Percentiles rank a stretch among this genome's conserved stretches.
Conservation (phyloP, 371 early-diverging fungal genomes). For the Mortierella sp. region DNA sequence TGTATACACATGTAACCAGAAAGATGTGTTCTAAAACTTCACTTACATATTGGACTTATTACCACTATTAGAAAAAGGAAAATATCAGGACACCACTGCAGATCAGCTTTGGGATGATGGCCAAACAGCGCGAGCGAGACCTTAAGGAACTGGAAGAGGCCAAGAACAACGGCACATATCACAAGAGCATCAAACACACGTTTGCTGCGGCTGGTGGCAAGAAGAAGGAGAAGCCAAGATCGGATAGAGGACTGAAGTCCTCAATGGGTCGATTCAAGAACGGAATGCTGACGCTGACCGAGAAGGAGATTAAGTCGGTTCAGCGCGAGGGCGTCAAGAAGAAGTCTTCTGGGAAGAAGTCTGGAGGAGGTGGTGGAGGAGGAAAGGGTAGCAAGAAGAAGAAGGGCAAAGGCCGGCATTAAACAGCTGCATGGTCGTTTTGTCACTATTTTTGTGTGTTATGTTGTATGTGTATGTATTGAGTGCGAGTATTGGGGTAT, state of each 20-base stretch:
- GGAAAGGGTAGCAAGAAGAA: conserved; percentile 34
- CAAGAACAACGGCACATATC: conserved; percentile 55
- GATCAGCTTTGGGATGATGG: conserved; percentile 47
- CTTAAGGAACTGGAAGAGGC: conserved; percentile 49
- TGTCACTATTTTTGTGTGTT: too few species aligned
- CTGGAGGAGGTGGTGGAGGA: conserved; percentile 32
- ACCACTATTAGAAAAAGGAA: conserved; percentile 40
- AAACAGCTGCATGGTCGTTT: too few species aligned
- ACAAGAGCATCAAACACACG: conserved; percentile 52
- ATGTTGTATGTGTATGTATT: too few species aligned
- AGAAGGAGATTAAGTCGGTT: conserved; percentile 49
- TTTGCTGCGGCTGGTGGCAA: conserved; percentile 53
- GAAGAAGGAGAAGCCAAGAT: conserved; percentile 39
- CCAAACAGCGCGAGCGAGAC: conserved; percentile 51
- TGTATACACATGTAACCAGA: neutral
- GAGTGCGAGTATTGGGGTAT: too few species aligned
- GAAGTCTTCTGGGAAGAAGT: conserved; percentile 29
- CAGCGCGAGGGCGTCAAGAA: conserved; percentile 46
- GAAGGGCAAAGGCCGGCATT: conserved; percentile 47
- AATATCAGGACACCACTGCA: conserved; percentile 38
- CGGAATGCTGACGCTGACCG: conserved; percentile 29
- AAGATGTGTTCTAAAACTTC: neutral
- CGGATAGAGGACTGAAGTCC: conserved; percentile 47
- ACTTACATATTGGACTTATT: too few species aligned
- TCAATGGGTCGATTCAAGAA: conserved; percentile 54